Conservation (phyloP, 2,329 filamentous ascomycete species). For the Venturia asperata region DNA sequence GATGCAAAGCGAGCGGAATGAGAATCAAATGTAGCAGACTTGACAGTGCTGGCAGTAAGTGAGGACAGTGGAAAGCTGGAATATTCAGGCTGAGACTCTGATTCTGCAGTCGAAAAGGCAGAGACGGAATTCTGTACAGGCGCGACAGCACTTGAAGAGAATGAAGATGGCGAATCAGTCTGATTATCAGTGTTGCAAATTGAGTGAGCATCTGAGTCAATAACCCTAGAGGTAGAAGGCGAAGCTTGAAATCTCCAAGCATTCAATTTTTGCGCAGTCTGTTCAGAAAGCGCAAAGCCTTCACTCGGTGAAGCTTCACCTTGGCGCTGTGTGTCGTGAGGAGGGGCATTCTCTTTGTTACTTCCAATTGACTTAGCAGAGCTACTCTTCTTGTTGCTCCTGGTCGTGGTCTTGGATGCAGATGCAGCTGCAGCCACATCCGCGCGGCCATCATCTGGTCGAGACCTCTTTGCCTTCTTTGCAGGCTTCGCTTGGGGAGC, state of each 20-base stretch:
- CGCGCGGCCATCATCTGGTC: not conserved
- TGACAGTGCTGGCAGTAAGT: not conserved
- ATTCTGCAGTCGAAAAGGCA: not conserved
- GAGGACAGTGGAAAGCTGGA: not conserved
- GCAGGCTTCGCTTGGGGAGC: conserved; percentile 1
- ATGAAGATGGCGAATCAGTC: not conserved
- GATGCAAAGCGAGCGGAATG: not conserved
- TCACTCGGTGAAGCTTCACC: not conserved
- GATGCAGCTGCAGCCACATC: not conserved
- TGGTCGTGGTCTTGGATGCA: not conserved
- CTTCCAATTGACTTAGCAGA: not conserved
- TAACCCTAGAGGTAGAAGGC: not conserved
- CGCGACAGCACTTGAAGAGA: not conserved
- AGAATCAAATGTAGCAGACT: not conserved
- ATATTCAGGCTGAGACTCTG: not conserved
- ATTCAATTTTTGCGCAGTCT: conserved; percentile 5
- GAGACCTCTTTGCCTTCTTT: conserved; percentile 7
- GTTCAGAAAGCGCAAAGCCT: not conserved
- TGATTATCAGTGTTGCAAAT: not conserved
- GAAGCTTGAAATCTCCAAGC: conserved; percentile 1
- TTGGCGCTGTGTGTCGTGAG: not conserved
- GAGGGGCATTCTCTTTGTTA: not conserved
- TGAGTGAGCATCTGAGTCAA: not conserved
- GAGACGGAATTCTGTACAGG: not conserved
- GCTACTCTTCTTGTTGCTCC: not conserved